Conservation (phyloP, 75 land plant species). For the Sequoiadendron giganteum region DNA sequence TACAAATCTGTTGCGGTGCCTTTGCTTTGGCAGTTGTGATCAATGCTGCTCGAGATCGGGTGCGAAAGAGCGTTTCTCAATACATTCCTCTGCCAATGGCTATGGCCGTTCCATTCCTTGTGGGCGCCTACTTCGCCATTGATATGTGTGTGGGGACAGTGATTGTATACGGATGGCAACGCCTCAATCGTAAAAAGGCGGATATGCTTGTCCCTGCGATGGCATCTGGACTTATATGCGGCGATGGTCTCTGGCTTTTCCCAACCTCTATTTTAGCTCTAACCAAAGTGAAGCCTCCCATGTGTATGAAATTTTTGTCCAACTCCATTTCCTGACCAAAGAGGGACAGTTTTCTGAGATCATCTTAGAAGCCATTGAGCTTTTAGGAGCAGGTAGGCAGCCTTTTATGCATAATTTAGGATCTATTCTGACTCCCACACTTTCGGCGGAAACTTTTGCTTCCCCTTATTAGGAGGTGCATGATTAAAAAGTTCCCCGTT, state of each 20-base stretch:
- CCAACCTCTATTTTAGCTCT: slow-evolving; percentile 71
- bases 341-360: neutral
- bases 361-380: too few relatives aligned
- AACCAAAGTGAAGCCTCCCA: slow-evolving; percentile 61
- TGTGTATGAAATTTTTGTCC: slow-evolving; percentile 63
- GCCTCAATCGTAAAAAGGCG: slow-evolving; percentile 44
- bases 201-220: slow-evolving; percentile 63
- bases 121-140: slow-evolving; percentile 78
- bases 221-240: slow-evolving; percentile 85
- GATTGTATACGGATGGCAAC: slow-evolving; percentile 61
- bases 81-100: slow-evolving; percentile 88
- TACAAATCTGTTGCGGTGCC: slow-evolving; percentile 67
- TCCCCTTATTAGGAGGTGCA: too few relatives aligned
- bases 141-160: slow-evolving; percentile 88
- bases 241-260: slow-evolving; percentile 74
- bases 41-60: slow-evolving; percentile 47
- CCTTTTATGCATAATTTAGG: too few relatives aligned
- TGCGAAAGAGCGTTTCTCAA: slow-evolving; percentile 33
- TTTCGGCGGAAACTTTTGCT: too few relatives aligned
- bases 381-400: too few relatives aligned
- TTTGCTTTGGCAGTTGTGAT: slow-evolving; percentile 56
- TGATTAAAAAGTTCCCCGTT: too few relatives aligned
- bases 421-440: too few relatives aligned
- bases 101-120: slow-evolving; percentile 87
- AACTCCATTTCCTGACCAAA: neutral